A percentile compares a stretch with the other conserved stretches of the same genome.
These are phyloP conservation scores for Marchantia paleacea DNA, from an alignment of 225 moss, liverwort and hornwort genomes.

Conservation along the genomic window DNA sequence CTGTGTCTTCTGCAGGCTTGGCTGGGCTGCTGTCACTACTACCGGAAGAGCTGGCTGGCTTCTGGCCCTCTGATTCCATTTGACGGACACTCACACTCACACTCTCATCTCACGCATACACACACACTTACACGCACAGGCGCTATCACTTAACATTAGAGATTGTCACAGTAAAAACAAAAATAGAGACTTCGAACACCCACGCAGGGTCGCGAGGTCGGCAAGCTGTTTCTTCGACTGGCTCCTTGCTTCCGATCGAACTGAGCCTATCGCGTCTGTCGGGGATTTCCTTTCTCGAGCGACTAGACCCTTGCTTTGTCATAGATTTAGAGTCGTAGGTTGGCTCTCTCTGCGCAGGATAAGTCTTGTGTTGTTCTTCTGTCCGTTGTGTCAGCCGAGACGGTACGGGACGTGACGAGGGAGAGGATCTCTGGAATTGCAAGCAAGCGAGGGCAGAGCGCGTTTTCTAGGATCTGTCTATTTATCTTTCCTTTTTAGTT, in stretches of 20 bases:
- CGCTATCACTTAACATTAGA: neutral
- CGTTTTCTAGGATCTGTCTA: neutral
- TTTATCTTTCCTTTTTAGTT: neutral
- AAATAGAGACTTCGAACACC: neutral
- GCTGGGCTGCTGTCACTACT: neutral
- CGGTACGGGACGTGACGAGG: neutral
- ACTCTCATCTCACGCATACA: neutral
- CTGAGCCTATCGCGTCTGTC: neutral
- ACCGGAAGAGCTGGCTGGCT: slow-evolving; percentile 6
- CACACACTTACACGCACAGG: neutral
- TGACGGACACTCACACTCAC: neutral
- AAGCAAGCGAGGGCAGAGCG: neutral
- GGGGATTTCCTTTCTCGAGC: neutral
- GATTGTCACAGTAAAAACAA: neutral
- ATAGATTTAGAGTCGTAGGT: neutral
- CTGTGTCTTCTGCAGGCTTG: neutral
- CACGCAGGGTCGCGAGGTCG: neutral
- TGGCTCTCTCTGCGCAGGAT: neutral
- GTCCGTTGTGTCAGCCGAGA: no score
- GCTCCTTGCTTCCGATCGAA: neutral
- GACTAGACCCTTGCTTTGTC: neutral
- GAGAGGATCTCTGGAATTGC: slow-evolving; percentile 13
- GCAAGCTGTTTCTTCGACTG: neutral
- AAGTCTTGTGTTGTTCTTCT: neutral
- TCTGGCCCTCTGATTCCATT: neutral